A percentile compares a stretch with the other conserved stretches of the same genome.
These are phyloP conservation scores for Neonectria sp. DNA, from an alignment of 2,329 filamentous ascomycete genomes.

Conservation along the genomic window DNA sequence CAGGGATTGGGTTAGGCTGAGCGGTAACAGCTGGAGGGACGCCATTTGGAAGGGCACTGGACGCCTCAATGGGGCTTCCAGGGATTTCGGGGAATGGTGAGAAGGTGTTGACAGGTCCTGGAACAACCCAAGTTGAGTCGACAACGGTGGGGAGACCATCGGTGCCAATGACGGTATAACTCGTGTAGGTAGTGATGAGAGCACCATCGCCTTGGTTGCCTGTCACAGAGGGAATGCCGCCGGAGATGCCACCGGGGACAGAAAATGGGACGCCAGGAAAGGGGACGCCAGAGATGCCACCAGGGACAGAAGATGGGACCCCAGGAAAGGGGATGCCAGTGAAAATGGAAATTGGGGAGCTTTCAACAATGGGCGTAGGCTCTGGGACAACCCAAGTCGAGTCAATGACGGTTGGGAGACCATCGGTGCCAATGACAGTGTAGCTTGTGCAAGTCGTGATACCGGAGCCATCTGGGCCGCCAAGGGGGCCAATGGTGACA, in stretches of 20 bases:
- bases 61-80: conserved; percentile 30
- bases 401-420: conserved; percentile 41
- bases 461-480: conserved; percentile 1
- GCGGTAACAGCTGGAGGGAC: conserved; percentile 29
- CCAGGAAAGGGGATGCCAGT: conserved; percentile 25
- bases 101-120: conserved; percentile 42
- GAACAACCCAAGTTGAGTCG: conserved; percentile 52
- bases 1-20: conserved; percentile 29
- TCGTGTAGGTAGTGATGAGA: conserved; percentile 48
- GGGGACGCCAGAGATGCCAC: conserved; percentile 3
- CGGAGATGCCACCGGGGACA: not conserved
- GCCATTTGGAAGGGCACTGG: conserved; percentile 34
- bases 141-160: conserved; percentile 48
- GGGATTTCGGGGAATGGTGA: conserved; percentile 28
- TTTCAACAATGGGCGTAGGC: conserved; percentile 21
- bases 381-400: conserved; percentile 34
- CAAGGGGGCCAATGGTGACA: not conserved
- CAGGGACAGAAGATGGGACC: not conserved
- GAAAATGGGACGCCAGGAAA: conserved; percentile 14
- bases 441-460: conserved; percentile 40
- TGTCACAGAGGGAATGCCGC: not conserved
- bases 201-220: not conserved
- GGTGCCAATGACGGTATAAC: conserved; percentile 47
- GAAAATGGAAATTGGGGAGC: conserved; percentile 18
- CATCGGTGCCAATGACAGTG: conserved; percentile 41